Percentiles rank a stretch among this genome's conserved stretches.
Conservation (phyloP, 768 basidiomycete species). For the Sporobolomyces pararoseus region DNA sequence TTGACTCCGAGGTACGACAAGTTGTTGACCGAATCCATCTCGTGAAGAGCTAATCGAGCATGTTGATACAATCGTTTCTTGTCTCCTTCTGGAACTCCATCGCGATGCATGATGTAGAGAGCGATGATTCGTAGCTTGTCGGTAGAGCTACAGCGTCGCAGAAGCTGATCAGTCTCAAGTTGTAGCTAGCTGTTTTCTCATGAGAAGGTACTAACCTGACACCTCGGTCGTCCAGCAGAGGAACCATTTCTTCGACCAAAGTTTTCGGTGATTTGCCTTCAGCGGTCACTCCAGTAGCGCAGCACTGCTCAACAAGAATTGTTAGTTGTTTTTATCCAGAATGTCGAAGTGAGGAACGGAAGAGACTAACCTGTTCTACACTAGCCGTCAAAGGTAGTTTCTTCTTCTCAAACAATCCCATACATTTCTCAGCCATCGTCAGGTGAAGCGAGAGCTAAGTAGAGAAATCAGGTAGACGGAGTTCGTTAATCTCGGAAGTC, state of each 20-base stretch:
- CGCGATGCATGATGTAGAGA: conserved; percentile 86
- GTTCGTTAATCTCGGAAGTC: too few relatives aligned
- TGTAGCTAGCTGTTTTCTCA: too few relatives aligned
- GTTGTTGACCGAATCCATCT: conserved; percentile 91
- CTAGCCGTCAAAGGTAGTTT: conserved; percentile 75
- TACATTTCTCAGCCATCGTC: conserved; percentile 96
- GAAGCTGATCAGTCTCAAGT: too few relatives aligned
- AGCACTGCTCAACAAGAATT: conserved; percentile 59
- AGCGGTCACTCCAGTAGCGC: conserved; percentile 82
- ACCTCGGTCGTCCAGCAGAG: conserved; percentile 78
- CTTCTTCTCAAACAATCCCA: conserved; percentile 84
- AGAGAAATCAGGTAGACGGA: too few relatives aligned
- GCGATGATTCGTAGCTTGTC: conserved; percentile 97
- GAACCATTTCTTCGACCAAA: conserved; percentile 98
- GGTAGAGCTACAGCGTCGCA: conserved; percentile 61
- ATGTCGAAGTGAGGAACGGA: background rate
- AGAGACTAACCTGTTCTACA: conserved; percentile 72
- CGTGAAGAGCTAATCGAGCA: conserved; percentile 75
- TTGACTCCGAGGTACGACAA: conserved; percentile 75
- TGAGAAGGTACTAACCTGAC: conserved; percentile 59
- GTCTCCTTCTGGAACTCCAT: conserved; percentile 98
- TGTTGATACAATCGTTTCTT: conserved; percentile 90
- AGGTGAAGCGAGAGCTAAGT: conserved; percentile 86
- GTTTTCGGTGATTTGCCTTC: conserved; percentile 93
- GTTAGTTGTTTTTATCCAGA: background rate